Evolutionary conservation across 2,329 filamentous ascomycete species (phyloP).

Genomic region (Fusarium haematococcum): DNA sequence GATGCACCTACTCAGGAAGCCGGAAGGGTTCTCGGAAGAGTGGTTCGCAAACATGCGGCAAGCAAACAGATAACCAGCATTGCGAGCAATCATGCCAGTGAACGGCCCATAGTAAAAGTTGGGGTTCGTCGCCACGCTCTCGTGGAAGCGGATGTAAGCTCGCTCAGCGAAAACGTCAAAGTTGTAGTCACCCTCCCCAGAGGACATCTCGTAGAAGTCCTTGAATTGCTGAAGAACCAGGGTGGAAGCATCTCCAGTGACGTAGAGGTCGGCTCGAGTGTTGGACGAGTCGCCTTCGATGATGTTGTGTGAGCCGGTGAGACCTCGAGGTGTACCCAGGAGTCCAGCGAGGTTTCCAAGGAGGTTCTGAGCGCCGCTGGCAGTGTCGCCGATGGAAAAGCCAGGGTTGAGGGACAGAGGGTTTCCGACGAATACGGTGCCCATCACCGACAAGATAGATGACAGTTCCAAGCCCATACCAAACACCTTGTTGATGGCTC

Average conservation of each 20-base stretch:
- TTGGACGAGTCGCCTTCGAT: slow-evolving; percentile 25
- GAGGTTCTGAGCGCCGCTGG: slow-evolving; percentile 8
- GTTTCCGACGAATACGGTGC: slow-evolving; percentile 24
- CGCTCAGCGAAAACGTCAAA: slow-evolving; percentile 9
- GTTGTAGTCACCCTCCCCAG: slow-evolving; percentile 14
- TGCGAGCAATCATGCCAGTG: slow-evolving; percentile 21
- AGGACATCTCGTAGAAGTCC: slow-evolving; percentile 15
- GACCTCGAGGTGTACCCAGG: slow-evolving; percentile 15
- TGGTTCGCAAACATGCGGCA: slow-evolving; percentile 18
- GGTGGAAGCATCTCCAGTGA: slow-evolving; percentile 21
- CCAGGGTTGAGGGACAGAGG: slow-evolving; percentile 18
- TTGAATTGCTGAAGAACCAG: slow-evolving; percentile 9
- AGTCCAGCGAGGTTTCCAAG: slow-evolving; percentile 15
- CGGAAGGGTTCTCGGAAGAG: background rate
- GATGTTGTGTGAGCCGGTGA: slow-evolving; percentile 17
- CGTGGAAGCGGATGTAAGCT: slow-evolving; percentile 9
- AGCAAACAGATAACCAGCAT: slow-evolving; percentile 18
- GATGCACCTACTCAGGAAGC: background rate
- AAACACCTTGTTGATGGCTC: slow-evolving; percentile 27
- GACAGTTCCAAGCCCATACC: slow-evolving; percentile 20
- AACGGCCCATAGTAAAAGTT: slow-evolving; percentile 29
- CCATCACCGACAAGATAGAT: slow-evolving; percentile 6
- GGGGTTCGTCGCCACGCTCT: slow-evolving; percentile 10
- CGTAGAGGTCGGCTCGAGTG: slow-evolving; percentile 15
- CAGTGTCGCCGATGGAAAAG: slow-evolving; percentile 11